Percentiles rank a stretch among this genome's conserved stretches.
These are phyloP conservation scores for Exophiala sp. DNA, from an alignment of 2,329 filamentous ascomycete species.

Conservation along the genomic window DNA sequence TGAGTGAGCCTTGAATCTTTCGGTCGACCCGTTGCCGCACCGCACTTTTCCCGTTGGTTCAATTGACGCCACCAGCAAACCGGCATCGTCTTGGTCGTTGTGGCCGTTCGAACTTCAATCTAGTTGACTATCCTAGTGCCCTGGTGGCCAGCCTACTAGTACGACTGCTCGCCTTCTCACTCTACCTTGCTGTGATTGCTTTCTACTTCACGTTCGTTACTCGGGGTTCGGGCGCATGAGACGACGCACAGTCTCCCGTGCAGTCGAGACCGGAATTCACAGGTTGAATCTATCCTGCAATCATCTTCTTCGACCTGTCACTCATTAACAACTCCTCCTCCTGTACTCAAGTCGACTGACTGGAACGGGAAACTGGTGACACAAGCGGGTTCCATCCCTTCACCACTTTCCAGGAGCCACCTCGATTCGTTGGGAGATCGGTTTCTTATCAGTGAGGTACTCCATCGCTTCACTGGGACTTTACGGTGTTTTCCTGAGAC, in stretches of 20 bases:
- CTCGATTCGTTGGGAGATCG: not conserved
- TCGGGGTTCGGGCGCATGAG: not conserved
- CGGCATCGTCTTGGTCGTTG: slow-evolving; percentile 1
- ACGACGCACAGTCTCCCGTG: slow-evolving; percentile 3
- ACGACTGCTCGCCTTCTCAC: not conserved
- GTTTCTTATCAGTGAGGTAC: not conserved
- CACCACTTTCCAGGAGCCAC: not conserved
- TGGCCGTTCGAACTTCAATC: slow-evolving; percentile 7
- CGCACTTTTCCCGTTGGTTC: not conserved
- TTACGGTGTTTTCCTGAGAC: not conserved
- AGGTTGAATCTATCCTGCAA: slow-evolving; percentile 6
- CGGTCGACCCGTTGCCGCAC: not conserved
- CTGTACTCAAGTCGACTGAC: not conserved
- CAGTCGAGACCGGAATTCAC: slow-evolving; percentile 8
- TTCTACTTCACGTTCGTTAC: slow-evolving; percentile 18
- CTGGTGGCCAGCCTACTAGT: slow-evolving; percentile 1
- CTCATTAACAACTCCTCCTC: slow-evolving; percentile 9
- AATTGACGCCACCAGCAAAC: slow-evolving; percentile 8
- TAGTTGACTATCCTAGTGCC: not conserved
- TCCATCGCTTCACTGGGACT: not conserved
- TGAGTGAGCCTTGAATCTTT: not conserved
- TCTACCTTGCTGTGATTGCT: slow-evolving; percentile 4
- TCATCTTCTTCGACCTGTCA: slow-evolving; percentile 12
- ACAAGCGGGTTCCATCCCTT: not conserved
- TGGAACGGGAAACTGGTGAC: slow-evolving; percentile 9